Evolutionary conservation across 1,284 basidiomycete genomes (phyloP).

Genomic region (Inonotus hispidus): DNA sequence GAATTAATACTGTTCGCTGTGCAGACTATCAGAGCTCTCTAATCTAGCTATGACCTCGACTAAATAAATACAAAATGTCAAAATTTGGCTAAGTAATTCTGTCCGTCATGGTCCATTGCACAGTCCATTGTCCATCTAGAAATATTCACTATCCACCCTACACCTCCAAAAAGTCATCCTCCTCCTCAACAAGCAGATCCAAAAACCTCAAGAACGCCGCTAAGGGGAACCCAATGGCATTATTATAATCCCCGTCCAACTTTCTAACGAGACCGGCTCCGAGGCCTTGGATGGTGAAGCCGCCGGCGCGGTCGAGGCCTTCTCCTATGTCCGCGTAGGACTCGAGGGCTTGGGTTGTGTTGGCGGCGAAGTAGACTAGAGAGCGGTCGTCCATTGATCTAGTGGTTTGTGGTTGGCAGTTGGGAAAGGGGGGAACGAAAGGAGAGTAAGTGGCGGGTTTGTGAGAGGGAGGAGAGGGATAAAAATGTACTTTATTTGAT

Average conservation of each 20-base stretch:
- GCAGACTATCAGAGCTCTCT: no score
- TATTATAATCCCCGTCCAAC: slow-evolving; percentile 90
- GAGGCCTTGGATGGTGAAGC: slow-evolving; percentile 91
- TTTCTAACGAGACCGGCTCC: slow-evolving; percentile 78
- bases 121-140: no score
- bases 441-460: no score
- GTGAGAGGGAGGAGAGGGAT: background rate
- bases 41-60: no score
- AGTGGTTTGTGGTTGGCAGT: background rate
- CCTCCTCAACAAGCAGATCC: slow-evolving; percentile 63
- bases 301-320: slow-evolving; percentile 88
- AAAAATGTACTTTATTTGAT: slow-evolving; percentile 63
- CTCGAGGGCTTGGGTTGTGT: slow-evolving; percentile 56
- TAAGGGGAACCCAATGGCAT: slow-evolving; percentile 88
- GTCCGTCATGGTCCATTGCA: no score
- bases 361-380: slow-evolving; percentile 77
- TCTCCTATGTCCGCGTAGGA: slow-evolving; percentile 90
- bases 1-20: no score
- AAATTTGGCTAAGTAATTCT: no score
- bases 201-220: slow-evolving; percentile 72
- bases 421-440: background rate
- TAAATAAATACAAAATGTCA: no score
- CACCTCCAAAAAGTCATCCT: slow-evolving; percentile 59
- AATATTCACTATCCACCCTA: no score
- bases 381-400: slow-evolving; percentile 84